Conservation (phyloP, 352 stramenopile species). For the Albugo candida region DNA sequence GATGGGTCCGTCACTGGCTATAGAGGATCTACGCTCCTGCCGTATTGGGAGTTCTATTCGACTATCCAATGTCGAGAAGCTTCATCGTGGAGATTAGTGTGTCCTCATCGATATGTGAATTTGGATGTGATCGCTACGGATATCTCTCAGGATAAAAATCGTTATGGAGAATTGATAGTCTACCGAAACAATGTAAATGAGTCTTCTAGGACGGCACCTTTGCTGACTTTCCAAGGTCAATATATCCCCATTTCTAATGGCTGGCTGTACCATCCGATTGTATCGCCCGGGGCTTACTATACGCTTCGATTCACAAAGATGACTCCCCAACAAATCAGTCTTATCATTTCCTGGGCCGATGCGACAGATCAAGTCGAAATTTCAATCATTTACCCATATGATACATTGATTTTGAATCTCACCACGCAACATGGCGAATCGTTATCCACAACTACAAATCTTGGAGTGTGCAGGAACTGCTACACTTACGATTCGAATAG, state of each 20-base stretch:
- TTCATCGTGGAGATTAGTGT: slow-evolving; percentile 10
- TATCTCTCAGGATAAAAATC: slow-evolving; percentile 5
- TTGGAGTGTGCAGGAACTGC: slow-evolving; percentile 12
- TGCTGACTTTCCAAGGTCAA: slow-evolving; percentile 12
- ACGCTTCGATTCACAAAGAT: slow-evolving; percentile 12
- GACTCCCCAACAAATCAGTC: slow-evolving; percentile 8
- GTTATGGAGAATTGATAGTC: slow-evolving; percentile 9
- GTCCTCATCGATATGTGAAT: slow-evolving; percentile 21
- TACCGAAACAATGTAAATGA: slow-evolving; percentile 13
- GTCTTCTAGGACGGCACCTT: neutral
- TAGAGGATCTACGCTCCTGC: slow-evolving; percentile 9
- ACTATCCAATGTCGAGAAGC: slow-evolving; percentile 7
- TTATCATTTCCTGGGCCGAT: slow-evolving; percentile 13
- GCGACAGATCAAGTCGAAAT: slow-evolving; percentile 10
- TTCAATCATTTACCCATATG: slow-evolving; percentile 11
- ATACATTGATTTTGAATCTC: slow-evolving; percentile 9
- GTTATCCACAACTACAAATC: slow-evolving; percentile 1
- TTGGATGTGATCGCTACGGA: slow-evolving; percentile 16
- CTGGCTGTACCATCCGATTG: slow-evolving; percentile 22
- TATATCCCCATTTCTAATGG: slow-evolving; percentile 16
- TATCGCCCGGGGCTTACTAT: slow-evolving; percentile 15
- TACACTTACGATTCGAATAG: slow-evolving; percentile 13
- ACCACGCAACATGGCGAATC: slow-evolving; percentile 1
- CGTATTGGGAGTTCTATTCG: slow-evolving; percentile 18
- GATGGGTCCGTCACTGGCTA: slow-evolving; percentile 12